Conservation (phyloP, 164 flowering plant genomes). For the Vitis labrusca region DNA sequence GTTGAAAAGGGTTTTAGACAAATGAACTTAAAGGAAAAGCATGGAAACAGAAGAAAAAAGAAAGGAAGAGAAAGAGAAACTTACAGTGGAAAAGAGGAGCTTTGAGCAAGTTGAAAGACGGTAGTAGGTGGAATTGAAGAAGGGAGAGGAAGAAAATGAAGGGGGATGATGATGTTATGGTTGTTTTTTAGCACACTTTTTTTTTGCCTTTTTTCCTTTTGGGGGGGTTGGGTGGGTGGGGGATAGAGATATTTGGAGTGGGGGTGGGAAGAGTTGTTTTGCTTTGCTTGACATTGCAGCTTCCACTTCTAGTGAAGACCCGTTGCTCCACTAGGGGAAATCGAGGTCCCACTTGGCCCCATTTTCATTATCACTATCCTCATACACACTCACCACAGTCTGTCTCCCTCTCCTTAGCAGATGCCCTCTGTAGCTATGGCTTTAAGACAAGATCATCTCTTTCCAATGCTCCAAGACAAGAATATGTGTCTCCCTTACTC, state of each 20-base stretch:
- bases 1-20: not conserved
- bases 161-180: conserved; percentile 15
- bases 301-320: conserved; percentile 31
- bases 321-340: conserved; percentile 41
- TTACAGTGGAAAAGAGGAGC: conserved; percentile 17
- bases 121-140: conserved; percentile 40
- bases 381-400: no score
- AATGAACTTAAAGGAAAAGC: conserved; percentile 9
- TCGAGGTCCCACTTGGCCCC: conserved; percentile 40
- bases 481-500: not conserved
- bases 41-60: not conserved
- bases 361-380: conserved; percentile 21
- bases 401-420: conserved; percentile 1
- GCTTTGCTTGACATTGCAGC: conserved; percentile 74
- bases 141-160: conserved; percentile 11
- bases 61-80: conserved; percentile 6
- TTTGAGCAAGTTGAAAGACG: conserved; percentile 15
- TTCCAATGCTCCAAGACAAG: not conserved
- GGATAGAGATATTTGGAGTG: conserved; percentile 20
- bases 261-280: conserved; percentile 1
- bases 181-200: conserved; percentile 14
- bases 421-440: conserved; percentile 8
- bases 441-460: conserved; percentile 6
- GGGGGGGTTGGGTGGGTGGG: conserved; percentile 30
- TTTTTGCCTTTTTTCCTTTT: not conserved